Conservation (phyloP, 2,329 filamentous ascomycete species). For the Teratosphaeria epicoccoides region DNA sequence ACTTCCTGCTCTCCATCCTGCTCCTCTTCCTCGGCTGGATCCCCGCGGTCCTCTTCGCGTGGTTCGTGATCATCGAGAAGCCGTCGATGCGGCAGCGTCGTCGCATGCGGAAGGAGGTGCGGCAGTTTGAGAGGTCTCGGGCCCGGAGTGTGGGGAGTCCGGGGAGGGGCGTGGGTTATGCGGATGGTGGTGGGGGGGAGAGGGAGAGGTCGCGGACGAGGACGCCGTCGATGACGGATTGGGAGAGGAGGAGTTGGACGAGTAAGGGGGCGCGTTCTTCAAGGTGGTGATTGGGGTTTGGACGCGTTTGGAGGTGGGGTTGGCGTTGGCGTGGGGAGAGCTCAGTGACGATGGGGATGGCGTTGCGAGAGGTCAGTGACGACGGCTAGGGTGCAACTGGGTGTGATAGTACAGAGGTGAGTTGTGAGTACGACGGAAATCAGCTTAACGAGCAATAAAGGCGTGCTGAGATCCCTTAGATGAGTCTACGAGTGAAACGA, state of each 20-base stretch:
- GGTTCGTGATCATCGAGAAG: conserved; percentile 45
- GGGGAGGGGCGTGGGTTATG: background rate
- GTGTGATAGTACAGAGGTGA: too few species aligned
- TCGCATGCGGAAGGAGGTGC: background rate
- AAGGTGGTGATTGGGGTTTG: background rate
- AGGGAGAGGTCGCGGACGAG: background rate
- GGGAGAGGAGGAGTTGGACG: background rate
- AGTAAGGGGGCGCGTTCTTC: background rate
- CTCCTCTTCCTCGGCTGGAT: conserved; percentile 62
- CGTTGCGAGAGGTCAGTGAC: background rate
- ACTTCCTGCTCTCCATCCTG: conserved; percentile 82
- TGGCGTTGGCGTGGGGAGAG: background rate
- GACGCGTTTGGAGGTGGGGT: background rate
- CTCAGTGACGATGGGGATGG: background rate
- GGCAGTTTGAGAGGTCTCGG: background rate
- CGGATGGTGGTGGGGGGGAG: background rate
- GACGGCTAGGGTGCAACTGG: too few species aligned
- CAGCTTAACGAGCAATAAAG: too few species aligned
- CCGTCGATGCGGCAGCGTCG: conserved; percentile 2
- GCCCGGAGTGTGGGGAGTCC: background rate
- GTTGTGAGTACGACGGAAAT: too few species aligned
- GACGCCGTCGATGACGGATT: background rate
- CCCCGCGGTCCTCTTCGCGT: conserved; percentile 62
- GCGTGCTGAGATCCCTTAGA: too few species aligned
- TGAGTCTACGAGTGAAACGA: too few species aligned